These are phyloP conservation scores for Penicillium sp. DNA, from an alignment of 2,329 filamentous ascomycete species.

Conservation along the genomic window DNA sequence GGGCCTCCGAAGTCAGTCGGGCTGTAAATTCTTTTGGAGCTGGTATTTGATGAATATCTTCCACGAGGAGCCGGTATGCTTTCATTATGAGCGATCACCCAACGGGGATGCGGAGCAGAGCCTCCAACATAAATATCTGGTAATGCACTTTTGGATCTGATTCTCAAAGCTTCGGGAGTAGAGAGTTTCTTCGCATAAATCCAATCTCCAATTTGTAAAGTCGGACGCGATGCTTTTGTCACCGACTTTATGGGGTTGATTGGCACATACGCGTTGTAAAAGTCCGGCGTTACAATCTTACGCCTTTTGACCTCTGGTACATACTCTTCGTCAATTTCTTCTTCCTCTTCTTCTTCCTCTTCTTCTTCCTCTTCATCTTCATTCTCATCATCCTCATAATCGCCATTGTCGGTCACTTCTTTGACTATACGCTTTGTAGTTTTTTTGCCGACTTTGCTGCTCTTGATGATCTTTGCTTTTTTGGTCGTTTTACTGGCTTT, in stretches of 20 bases:
- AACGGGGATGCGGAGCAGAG: conserved; percentile 4
- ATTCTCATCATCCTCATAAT: neutral
- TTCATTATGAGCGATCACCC: neutral
- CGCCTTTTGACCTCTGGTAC: neutral
- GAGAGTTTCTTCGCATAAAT: neutral
- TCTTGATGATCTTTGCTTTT: too few relatives aligned
- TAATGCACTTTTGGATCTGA: neutral
- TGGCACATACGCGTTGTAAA: neutral
- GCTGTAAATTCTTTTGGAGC: too few relatives aligned
- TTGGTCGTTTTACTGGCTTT: neutral
- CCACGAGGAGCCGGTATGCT: neutral
- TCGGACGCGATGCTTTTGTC: neutral
- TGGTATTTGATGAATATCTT: neutral
- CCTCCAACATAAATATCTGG: conserved; percentile 1
- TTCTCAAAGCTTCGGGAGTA: neutral
- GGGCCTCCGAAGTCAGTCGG: neutral
- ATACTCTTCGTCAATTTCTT: conserved; percentile 5
- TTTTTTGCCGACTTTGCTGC: too few relatives aligned
- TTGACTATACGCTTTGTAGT: too few relatives aligned
- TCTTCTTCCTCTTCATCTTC: conserved; percentile 9
- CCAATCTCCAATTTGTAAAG: neutral
- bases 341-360: too few relatives aligned
- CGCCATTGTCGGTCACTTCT: too few relatives aligned
- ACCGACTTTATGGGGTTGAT: neutral
- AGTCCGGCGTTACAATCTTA: neutral